phyloP scores from a whole-genome alignment of 176 grass and related monocot genomes.

The Rhynchospora tenuis region DNA sequence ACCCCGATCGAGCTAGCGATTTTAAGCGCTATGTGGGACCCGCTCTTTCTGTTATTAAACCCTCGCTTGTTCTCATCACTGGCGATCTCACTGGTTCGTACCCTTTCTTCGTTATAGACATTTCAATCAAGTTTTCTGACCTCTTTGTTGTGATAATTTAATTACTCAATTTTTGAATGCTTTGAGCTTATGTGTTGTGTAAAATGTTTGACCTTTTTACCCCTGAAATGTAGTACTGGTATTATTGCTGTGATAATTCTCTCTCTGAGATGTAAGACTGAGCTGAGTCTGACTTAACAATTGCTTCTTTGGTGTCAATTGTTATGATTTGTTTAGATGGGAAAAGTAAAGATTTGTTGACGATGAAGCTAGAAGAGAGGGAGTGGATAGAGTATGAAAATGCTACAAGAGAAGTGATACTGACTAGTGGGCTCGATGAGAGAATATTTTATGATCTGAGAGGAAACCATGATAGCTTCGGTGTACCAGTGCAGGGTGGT shows the following conservation, averaged over 20 bases:
- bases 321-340: slow-evolving; percentile 52
- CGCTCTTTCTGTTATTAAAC: slow-evolving; percentile 70
- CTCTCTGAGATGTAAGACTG: neutral
- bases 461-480: slow-evolving; percentile 91
- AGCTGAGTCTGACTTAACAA: neutral
- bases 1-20: slow-evolving; percentile 84
- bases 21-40: slow-evolving; percentile 70
- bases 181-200: neutral
- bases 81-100: slow-evolving; percentile 89
- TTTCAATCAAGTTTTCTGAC: too few relatives aligned
- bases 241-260: neutral
- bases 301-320: neutral
- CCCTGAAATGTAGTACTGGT: neutral
- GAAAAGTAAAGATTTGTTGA: slow-evolving; percentile 91
- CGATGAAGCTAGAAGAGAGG: slow-evolving; percentile 75
- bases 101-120: too few relatives aligned
- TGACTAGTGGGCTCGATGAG: slow-evolving; percentile 58
- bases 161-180: neutral
- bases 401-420: slow-evolving; percentile 44
- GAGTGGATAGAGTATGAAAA: slow-evolving; percentile 77
- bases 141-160: too few relatives aligned
- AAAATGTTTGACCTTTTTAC: neutral
- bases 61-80: slow-evolving; percentile 83
- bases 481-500: slow-evolving; percentile 48
- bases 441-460: slow-evolving; percentile 83